Evolutionary conservation across 345 rosid genomes (phyloP), one percentile per base, ranked within the genome.

Genomic region (Aegle marmelos): DNA sequence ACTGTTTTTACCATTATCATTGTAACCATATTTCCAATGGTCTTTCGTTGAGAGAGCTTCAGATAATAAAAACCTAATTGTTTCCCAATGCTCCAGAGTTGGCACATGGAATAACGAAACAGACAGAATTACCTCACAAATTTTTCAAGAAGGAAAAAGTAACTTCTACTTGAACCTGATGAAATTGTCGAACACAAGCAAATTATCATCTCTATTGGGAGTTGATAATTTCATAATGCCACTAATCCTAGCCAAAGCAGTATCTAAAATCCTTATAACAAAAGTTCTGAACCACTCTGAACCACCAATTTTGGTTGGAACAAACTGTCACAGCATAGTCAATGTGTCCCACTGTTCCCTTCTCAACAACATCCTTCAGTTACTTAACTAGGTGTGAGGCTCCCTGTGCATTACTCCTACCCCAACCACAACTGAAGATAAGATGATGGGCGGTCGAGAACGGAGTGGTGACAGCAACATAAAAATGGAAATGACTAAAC

Each of bases 331-430:
- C 31, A 41, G 7, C 57, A 74, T 68, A 33, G 6, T 19, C 39
- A 30, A 50, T 14, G 14, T 30, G 71, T 33, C 57, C 22, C 53
- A 27, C 57, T 34, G 61, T 67, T 72, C 82, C 79, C 73, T 79
- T 82, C 81, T 37, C 6, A 54, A 56, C 48, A 61, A 73, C 53
- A 77, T 63, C 74, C 91, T 85, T 82, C 84, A 85, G 90, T 76
- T 63, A 74, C 91, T 82, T 82, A 85, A 83, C 88, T 78, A 80
- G 58, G 77, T 69, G 57, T 58, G 64, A 58, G 68, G 79, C 79
- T 81, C 81, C 71, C 73, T 41, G 73, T 45, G 80, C 80, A 81
- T 84, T 80, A 86, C 83, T 76, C 70, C 81, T 82, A 80, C 85
- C 80, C 72, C 28, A 73, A 84, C 82, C 83, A 86, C 79, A 84